A percentile compares a stretch with the other conserved stretches of the same genome.
phyloP scores from a whole-genome alignment of 192 early-diverging fungal species.

The Umbelopsis isabellina region DNA sequence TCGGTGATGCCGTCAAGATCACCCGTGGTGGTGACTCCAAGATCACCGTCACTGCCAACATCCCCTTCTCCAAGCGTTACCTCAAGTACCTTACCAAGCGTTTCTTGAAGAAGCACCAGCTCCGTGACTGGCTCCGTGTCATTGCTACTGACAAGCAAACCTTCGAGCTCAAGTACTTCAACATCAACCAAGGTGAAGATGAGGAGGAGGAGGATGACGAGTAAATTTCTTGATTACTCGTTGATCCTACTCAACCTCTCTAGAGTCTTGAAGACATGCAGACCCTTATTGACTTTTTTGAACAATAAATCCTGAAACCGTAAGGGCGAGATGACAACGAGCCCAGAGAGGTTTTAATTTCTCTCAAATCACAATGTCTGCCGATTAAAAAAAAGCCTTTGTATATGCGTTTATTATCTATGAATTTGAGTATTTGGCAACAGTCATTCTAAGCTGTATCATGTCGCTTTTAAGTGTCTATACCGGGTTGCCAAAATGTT shows the following conservation, averaged over 20 bases:
- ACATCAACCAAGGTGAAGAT: constrained; percentile 78
- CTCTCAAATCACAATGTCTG: constrained; percentile 25
- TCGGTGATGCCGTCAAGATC: constrained; percentile 85
- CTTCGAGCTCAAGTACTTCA: constrained; percentile 97
- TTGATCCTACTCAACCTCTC: constrained; percentile 12
- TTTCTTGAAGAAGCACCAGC: constrained; percentile 99
- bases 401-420: no score
- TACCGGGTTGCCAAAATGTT: no score
- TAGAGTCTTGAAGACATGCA: background rate
- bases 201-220: constrained; percentile 74
- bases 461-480: background rate
- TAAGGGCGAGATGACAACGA: constrained; percentile 25
- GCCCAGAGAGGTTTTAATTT: constrained; percentile 25
- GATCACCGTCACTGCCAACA: constrained; percentile 79
- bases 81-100: constrained; percentile 99
- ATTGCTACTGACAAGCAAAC: constrained; percentile 83
- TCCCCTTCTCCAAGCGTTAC: constrained; percentile 96
- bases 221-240: constrained; percentile 23
- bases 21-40: constrained; percentile 70
- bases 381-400: background rate
- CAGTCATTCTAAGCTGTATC: background rate
- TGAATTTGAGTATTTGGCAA: no score
- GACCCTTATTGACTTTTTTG: constrained; percentile 10
- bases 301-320: background rate
- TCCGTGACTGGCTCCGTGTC: constrained; percentile 99